Evolutionary conservation across 305 asterid genomes (phyloP), one percentile per base, ranked within the genome.

Genomic region (Andrographis paniculata): DNA sequence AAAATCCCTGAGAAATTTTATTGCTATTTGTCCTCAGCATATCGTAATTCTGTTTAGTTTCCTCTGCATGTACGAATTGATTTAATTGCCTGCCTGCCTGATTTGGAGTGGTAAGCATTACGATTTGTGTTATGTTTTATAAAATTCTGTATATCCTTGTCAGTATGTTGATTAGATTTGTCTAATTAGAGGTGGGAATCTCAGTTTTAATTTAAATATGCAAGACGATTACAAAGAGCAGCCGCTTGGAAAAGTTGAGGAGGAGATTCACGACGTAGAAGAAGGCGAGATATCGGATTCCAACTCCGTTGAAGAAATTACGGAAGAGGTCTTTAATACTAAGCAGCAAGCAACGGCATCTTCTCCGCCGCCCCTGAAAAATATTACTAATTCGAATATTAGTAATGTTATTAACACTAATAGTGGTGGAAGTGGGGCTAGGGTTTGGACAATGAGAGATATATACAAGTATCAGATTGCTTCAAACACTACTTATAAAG

Each of bases 221-320:
- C 80, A 70, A 70, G 73, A 62, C 52, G 84, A 78, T 61, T 78
- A 76, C 64, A 58, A 65, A 50, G 63, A 64, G 57, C 60, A 51
- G 46, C 56, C 38, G 55, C 47, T 45, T 44, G 58, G 61, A 14
- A 55, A 58, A 41, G 70, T 69, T 60, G 70, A 56, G 45, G 70
- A n/a, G n/a, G n/a, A n/a, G n/a, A n/a, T 61, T 60, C 66, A 53
- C 19, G 83, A 83, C 41, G 95, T 73, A 38, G 94, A 85, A 70
- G 98, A 89, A 60, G 96, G 96, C 17, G 94, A 89, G 84, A 83
- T 78, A 82, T 85, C 98, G 19, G 95, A 82, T 76, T 75, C 93
- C 33, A 84, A 82, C 42, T 91, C 92, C 33, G 66, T 82, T 14
- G 95, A 82, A 71, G 95, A 86, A 66, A 82, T 85, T 42, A 72